Evolutionary conservation across 2,329 filamentous ascomycete genomes (phyloP), one percentile per base, ranked within the genome.

Genomic region (Neonectria punicea): DNA sequence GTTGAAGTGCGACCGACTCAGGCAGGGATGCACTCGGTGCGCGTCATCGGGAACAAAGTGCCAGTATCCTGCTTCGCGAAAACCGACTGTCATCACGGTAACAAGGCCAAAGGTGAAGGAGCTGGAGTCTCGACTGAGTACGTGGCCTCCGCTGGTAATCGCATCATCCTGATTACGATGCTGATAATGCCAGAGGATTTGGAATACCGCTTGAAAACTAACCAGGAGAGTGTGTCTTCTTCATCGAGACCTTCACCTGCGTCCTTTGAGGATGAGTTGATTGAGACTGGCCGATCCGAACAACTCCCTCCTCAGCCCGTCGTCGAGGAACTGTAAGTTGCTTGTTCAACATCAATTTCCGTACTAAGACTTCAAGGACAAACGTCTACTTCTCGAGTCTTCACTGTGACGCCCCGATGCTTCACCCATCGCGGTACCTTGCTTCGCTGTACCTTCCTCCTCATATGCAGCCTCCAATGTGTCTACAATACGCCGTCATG

Each of bases 281-380:
- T 73, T 5, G 61, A 67, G 32, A 72, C 74, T 9, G 75, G 76
- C 2, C 69, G 76, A 2, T 75, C 73, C 57, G 76, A 79, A 56
- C 69, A 75, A 50, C 68, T 75, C 1, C 77, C 75, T 1, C 68
- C 76, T 0, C 67, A 67, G 11, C 57, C 70, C 5, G 46, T 77
- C 1, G 65, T 77, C 2, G 71, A 74, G 20, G 71, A 76, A 30
- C 46, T 78, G 76, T 76, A 64, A 49, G 71, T 58, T 10, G 2
- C 11, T n/a, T 2, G 18, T 20, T n/a, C 16, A n/a, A n/a, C 43
- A 4, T 43, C 9, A 0, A 2, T 11, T 32, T 13, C 22, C 7
- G 7, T 20, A 6, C 55, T 67, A 7, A 70, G 32, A n/a, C 0
- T 9, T 9, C 8, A 2, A 73, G 71, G 14, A 73, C 71, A 16